Evolutionary conservation across 1,139 yeast genomes (phyloP).

Genomic region (Insectozyma bohioensis): DNA sequence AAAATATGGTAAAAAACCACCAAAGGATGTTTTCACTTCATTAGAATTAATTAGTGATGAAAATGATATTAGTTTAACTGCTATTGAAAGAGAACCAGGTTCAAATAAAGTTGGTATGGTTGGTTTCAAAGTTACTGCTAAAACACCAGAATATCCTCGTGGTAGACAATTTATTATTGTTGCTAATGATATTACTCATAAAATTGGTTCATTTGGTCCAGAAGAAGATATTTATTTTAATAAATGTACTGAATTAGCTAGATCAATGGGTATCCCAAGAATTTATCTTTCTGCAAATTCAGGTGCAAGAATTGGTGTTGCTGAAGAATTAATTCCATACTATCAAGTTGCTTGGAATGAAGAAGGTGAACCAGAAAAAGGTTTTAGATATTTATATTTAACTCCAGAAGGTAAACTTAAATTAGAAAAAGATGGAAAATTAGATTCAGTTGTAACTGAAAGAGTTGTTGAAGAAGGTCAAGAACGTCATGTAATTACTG

Average conservation of each 20-base stretch:
- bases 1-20: slow-evolving; percentile 60
- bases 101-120: slow-evolving; percentile 97
- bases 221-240: slow-evolving; percentile 88
- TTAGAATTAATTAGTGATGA: slow-evolving; percentile 82
- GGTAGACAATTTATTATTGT: slow-evolving; percentile 92
- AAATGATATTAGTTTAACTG: slow-evolving; percentile 76
- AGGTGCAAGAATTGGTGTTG: slow-evolving; percentile 98
- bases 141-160: slow-evolving; percentile 95
- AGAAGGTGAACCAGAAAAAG: slow-evolving; percentile 70
- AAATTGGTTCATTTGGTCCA: slow-evolving; percentile 99
- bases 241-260: slow-evolving; percentile 89
- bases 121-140: slow-evolving; percentile 86
- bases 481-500: slow-evolving; percentile 73
- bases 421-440: slow-evolving; percentile 59
- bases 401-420: slow-evolving; percentile 64
- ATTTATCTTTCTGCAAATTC: slow-evolving; percentile 95
- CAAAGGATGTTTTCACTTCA: slow-evolving; percentile 76
- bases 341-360: slow-evolving; percentile 94
- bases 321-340: slow-evolving; percentile 88
- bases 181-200: slow-evolving; percentile 95
- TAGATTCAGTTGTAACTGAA: slow-evolving; percentile 70
- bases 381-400: slow-evolving; percentile 86
- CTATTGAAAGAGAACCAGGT: slow-evolving; percentile 94
- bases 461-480: slow-evolving; percentile 82
- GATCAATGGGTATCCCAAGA: slow-evolving; percentile 90